These are phyloP conservation scores for Trichosanthes cucumerina DNA, from an alignment of 306 rosid genomes.

Conservation along the genomic window DNA sequence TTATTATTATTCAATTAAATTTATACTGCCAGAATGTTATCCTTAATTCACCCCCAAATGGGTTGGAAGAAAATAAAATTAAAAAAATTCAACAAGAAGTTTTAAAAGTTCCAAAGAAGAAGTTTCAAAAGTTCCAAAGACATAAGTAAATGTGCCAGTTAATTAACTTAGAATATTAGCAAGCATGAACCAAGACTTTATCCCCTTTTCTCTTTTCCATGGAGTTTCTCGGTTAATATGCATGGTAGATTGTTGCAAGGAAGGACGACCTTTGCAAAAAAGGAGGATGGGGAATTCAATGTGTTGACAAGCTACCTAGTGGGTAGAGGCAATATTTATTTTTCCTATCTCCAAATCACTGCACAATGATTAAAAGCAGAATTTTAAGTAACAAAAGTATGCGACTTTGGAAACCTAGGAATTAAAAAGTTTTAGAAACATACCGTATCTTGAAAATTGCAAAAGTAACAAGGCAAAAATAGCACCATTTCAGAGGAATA, in stretches of 20 bases:
- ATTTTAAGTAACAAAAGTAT: neutral
- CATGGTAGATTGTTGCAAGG: neutral
- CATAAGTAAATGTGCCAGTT: neutral
- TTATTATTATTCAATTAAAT: neutral
- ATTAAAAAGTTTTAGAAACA: neutral
- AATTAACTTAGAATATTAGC: neutral
- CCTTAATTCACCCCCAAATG: neutral
- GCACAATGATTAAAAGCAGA: neutral
- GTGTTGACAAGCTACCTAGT: neutral
- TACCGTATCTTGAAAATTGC: neutral
- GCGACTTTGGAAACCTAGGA: neutral
- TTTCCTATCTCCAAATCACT: neutral
- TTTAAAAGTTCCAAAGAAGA: neutral
- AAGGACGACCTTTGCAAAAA: neutral
- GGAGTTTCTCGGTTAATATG: neutral
- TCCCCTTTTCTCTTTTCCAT: neutral
- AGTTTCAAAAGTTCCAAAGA: neutral
- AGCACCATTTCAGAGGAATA: neutral
- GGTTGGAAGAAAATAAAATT: neutral
- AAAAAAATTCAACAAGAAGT: neutral
- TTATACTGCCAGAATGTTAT: neutral
- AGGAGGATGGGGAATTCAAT: neutral
- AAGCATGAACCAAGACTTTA: neutral
- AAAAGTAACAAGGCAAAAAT: constrained; percentile 8
- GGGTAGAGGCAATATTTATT: neutral